These are phyloP conservation scores for Arachis stenosperma DNA, from an alignment of 306 rosid genomes.

Conservation along the genomic window DNA sequence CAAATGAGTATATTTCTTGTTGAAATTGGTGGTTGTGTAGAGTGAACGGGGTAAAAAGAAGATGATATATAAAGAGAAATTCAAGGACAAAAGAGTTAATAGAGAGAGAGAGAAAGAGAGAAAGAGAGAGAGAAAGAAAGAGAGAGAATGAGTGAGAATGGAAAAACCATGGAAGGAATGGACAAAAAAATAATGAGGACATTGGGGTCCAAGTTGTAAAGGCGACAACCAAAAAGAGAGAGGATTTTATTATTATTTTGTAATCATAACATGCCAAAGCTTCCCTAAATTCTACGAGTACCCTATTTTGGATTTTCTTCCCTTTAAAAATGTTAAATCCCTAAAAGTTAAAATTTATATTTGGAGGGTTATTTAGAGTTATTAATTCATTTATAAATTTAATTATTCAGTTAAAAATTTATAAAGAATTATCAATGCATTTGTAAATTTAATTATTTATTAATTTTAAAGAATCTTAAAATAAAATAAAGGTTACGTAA, in stretches of 20 bases:
- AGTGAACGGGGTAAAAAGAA: neutral
- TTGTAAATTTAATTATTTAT: too few species aligned
- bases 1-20: too few species aligned
- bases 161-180: slow-evolving; percentile 40
- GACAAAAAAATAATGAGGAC: neutral
- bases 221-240: slow-evolving; percentile 47
- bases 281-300: slow-evolving; percentile 60
- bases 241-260: slow-evolving; percentile 3
- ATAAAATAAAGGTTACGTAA: too few species aligned
- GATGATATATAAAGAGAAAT: slow-evolving; percentile 23
- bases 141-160: too few species aligned
- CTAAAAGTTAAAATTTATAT: neutral
- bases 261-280: slow-evolving; percentile 57
- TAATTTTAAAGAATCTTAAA: too few species aligned
- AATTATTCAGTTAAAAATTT: too few species aligned
- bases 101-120: neutral
- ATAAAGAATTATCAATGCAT: too few species aligned
- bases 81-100: slow-evolving; percentile 24
- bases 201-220: slow-evolving; percentile 30
- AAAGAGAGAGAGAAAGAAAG: neutral
- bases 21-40: too few species aligned
- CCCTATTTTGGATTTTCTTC: slow-evolving; percentile 46
- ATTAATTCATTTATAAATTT: too few species aligned
- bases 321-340: slow-evolving; percentile 38
- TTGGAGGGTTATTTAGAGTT: too few species aligned